phyloP scores from a whole-genome alignment of 257 asterid genomes.

The Eucommia ulmoides region DNA sequence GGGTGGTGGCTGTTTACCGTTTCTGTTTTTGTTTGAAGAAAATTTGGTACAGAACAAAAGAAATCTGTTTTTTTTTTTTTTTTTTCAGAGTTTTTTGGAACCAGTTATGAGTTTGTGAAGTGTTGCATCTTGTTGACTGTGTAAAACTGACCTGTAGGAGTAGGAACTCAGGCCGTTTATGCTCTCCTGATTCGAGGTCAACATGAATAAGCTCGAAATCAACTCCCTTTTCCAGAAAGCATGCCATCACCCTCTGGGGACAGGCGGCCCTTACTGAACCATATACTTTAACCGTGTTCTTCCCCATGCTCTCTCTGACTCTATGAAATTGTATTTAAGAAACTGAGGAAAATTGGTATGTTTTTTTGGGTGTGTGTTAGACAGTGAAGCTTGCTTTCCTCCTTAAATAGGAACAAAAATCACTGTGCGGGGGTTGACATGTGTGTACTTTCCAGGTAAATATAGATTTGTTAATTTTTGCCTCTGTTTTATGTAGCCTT shows the following conservation, averaged over 20 bases:
- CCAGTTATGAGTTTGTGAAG: too few relatives aligned
- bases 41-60: neutral
- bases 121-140: neutral
- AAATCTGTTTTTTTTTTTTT: too few relatives aligned
- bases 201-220: constrained; percentile 44
- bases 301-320: neutral
- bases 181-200: constrained; percentile 44
- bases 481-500: neutral
- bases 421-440: neutral
- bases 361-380: neutral
- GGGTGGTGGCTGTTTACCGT: too few relatives aligned
- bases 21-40: neutral
- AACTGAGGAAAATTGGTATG: neutral
- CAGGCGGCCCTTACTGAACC: constrained; percentile 61
- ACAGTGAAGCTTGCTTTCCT: neutral
- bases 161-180: constrained; percentile 38
- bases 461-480: neutral
- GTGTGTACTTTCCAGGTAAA: neutral
- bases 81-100: neutral
- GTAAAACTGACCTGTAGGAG: constrained; percentile 32
- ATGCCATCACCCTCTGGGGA: constrained; percentile 64
- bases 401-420: neutral
- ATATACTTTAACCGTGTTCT: constrained; percentile 61
- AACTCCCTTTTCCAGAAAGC: constrained; percentile 48
- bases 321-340: neutral